Evolutionary conservation across 2,329 filamentous ascomycete species (phyloP).

Genomic region (Diaporthe sp.): DNA sequence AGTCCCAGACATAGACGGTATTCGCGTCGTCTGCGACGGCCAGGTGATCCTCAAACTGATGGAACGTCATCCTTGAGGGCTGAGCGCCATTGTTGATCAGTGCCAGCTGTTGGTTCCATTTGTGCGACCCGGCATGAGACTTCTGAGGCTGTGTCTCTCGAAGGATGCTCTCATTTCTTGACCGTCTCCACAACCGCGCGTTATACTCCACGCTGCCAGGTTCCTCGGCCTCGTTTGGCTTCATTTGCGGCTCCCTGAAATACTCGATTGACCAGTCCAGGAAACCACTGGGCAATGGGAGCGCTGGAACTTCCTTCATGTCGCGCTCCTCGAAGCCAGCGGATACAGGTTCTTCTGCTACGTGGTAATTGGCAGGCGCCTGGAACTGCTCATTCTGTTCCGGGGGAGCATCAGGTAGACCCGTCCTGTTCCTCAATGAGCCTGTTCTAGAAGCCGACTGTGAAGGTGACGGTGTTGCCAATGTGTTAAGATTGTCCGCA

Average conservation of each 20-base stretch:
- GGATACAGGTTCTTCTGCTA: conserved; percentile 83
- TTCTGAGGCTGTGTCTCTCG: conserved; percentile 95
- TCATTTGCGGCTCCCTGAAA: conserved; percentile 99
- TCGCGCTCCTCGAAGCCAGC: conserved; percentile 78
- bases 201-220: conserved; percentile 98
- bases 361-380: conserved; percentile 78
- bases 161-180: conserved; percentile 93
- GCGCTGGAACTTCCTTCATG: conserved; percentile 66
- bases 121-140: conserved; percentile 84
- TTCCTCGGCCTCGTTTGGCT: conserved; percentile 93
- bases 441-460: conserved; percentile 47
- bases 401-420: conserved; percentile 66
- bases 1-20: conserved; percentile 93
- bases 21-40: conserved; percentile 95
- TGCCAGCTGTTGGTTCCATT: conserved; percentile 86
- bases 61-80: conserved; percentile 93
- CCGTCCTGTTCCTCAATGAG: conserved; percentile 56
- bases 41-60: conserved; percentile 97
- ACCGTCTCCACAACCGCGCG: conserved; percentile 89
- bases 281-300: conserved; percentile 87
- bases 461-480: conserved; percentile 48
- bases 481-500: conserved; percentile 51
- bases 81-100: conserved; percentile 92
- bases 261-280: conserved; percentile 98
- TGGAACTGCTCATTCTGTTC: conserved; percentile 80